Evolutionary conservation across 495 filamentous ascomycete genomes (phyloP).

Genomic region (Neurospora sp.): DNA sequence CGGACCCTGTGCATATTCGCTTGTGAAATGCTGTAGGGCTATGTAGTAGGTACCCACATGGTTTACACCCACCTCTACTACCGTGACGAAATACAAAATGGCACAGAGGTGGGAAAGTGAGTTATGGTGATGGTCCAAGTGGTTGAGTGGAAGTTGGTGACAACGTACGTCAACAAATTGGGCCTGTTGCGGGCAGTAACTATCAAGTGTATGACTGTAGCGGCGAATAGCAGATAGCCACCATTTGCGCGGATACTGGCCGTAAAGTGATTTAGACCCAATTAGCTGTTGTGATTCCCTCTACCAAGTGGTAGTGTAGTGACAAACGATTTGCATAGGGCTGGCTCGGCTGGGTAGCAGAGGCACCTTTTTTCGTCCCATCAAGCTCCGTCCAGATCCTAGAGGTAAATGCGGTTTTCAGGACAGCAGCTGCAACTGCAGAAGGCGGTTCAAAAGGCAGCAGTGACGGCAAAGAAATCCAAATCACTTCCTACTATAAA

Average conservation of each 20-base stretch:
- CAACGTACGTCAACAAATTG: neutral
- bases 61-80: neutral
- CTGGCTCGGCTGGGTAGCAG: neutral
- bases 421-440: neutral
- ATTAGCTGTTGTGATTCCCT: neutral
- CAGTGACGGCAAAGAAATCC: neutral
- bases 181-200: neutral
- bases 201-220: neutral
- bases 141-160: neutral
- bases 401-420: neutral
- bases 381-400: neutral
- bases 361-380: neutral
- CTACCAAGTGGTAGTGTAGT: neutral
- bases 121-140: neutral
- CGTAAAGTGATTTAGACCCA: neutral
- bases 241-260: neutral
- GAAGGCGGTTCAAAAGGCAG: neutral
- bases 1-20: neutral
- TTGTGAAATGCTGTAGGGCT: neutral
- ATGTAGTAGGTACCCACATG: neutral
- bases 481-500: neutral
- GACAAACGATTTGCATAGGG: neutral
- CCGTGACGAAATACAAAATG: neutral
- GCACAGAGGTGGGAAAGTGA: neutral
- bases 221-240: neutral